Base-by-base conservation (phyloP, 2,329 filamentous ascomycete species). In the Thelonectria olida region DNA sequence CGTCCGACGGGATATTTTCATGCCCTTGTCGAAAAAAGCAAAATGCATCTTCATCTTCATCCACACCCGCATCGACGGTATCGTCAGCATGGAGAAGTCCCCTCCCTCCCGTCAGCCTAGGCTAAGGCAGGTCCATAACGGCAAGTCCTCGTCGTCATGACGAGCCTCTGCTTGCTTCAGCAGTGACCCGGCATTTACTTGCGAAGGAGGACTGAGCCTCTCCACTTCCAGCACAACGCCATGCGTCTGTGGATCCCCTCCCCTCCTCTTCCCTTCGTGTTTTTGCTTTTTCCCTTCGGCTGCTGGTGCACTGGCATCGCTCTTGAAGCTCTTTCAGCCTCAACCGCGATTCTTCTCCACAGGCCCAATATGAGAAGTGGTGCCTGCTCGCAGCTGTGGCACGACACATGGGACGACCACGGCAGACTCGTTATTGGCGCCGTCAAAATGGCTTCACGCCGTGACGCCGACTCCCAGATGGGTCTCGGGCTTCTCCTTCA, bases 321-420 rank as follows among this genome's bases (percentile, higher is more conserved):
- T 63, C 53, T 50, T 44, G 27, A 60, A 56, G 48, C 65, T 60
- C 63, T 65, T 68, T 70, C 63, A 71, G 69, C 69, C 69, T 70
- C 69, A 68, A 67, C 58, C 58, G 51, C 61, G 41, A 62, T 67
- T 48, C 52, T 66, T 58, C 59, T 63, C 59, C 28, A 56, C 59
- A 45, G 50, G 54, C 27, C 42, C 52, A 57, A 64, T 52, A 58
- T 59, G 63, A 67, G 58, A 50, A 62, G 48, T 62, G 57, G 61
- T 63, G 66, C 58, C 58, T 60, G 53, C 61, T 55, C 56, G 58
- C 52, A 44, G 52, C 56, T 66, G 57, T 71, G 67, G 67, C 67
- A 70, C 66, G 69, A 70, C 65, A 66, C 68, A 67, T 69, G 63
- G 64, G 62, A 71, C 64, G 63, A 64, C 62, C 39, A 57, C 57